Evolutionary conservation across 2,329 filamentous ascomycete species (phyloP).

Genomic region (Saccharata proteae): DNA sequence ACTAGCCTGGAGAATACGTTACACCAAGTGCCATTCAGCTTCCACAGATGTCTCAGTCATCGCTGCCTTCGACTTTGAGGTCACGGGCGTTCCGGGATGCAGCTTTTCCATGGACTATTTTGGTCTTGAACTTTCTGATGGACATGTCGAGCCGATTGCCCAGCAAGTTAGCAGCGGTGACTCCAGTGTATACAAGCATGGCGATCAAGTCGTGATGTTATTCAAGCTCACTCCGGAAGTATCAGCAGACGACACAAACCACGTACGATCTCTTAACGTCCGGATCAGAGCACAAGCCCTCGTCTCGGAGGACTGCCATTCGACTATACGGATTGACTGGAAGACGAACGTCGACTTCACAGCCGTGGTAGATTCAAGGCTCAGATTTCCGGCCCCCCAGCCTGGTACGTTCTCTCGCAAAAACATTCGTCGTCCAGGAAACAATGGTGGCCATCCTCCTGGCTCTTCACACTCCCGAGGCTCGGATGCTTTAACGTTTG

Average conservation of each 20-base stretch:
- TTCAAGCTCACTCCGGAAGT: conserved; percentile 56
- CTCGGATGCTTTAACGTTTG: conserved; percentile 18
- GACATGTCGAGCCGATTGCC: conserved; percentile 41
- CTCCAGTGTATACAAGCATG: conserved; percentile 51
- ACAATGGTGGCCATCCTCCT: too few species aligned
- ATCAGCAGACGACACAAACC: not conserved
- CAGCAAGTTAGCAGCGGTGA: conserved; percentile 36
- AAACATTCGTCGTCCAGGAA: not conserved
- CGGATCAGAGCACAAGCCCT: conserved; percentile 49
- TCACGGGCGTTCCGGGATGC: conserved; percentile 57
- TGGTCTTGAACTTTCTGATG: conserved; percentile 44
- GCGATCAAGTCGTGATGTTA: conserved; percentile 64
- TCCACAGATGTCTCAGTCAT: conserved; percentile 43
- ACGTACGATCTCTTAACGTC: conserved; percentile 39
- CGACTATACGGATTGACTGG: conserved; percentile 55
- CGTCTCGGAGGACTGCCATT: conserved; percentile 44
- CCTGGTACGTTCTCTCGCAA: conserved; percentile 1
- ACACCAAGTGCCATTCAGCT: conserved; percentile 52
- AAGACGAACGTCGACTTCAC: conserved; percentile 58
- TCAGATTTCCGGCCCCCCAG: conserved; percentile 32
- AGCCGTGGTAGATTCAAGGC: conserved; percentile 27
- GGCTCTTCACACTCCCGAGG: conserved; percentile 14
- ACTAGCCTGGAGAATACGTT: conserved; percentile 60
- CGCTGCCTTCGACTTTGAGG: conserved; percentile 61
- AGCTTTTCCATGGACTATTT: conserved; percentile 51